Percentiles rank a stretch among this genome's conserved stretches.
These are phyloP conservation scores for Agastache rugosa DNA, from an alignment of 257 asterid species.

Conservation along the genomic window DNA sequence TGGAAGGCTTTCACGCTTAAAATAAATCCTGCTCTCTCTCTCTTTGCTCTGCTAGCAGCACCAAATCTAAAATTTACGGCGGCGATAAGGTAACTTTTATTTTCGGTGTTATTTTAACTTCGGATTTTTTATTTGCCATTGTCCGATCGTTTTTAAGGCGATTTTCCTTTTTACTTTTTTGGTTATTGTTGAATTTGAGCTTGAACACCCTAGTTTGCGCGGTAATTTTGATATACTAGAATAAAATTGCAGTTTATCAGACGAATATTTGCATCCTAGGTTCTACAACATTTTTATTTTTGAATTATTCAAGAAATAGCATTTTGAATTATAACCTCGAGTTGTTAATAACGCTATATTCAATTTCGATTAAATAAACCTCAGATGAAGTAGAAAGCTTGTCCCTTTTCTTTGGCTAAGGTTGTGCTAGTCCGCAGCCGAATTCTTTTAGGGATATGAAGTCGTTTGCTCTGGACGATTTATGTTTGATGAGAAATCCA, in stretches of 20 bases:
- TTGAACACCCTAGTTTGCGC: neutral
- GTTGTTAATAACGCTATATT: neutral
- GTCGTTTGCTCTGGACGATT: neutral
- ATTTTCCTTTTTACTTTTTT: neutral
- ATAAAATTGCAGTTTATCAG: neutral
- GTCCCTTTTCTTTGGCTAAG: neutral
- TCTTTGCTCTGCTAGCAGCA: neutral
- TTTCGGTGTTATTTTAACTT: neutral
- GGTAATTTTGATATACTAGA: constrained; percentile 1
- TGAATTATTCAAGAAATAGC: constrained; percentile 1
- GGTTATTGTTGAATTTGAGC: neutral
- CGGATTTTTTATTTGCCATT: neutral
- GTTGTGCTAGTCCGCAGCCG: neutral
- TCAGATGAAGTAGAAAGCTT: constrained; percentile 5
- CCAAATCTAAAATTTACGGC: neutral
- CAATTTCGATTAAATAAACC: constrained; percentile 2
- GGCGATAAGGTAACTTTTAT: constrained; percentile 3
- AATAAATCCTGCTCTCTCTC: neutral
- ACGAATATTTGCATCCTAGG: neutral
- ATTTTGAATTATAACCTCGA: neutral
- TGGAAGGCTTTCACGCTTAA: neutral
- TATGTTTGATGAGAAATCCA: neutral
- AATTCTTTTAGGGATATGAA: neutral
- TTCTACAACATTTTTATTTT: neutral
- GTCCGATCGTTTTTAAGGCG: neutral